Percentiles rank a stretch among this genome's conserved stretches.
Evolutionary conservation across 176 grass and related monocot genomes (phyloP).

Genomic region (Triticum monococcum): DNA sequence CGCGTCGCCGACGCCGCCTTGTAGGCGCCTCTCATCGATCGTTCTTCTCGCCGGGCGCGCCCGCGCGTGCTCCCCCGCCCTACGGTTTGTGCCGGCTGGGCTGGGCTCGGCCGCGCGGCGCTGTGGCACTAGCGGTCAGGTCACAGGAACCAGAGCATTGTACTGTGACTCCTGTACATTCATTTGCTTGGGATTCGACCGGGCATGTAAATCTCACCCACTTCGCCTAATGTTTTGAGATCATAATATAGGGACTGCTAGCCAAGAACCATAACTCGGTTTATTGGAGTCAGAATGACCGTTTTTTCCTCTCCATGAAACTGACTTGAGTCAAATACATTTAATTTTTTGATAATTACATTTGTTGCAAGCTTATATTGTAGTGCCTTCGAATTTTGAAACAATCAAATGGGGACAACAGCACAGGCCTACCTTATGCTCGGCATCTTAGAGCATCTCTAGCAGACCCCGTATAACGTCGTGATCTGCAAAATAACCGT

Average conservation of each 20-base stretch:
- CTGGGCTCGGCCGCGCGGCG: background rate
- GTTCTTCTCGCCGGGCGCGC: background rate
- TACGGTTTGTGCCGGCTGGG: background rate
- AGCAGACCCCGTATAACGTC: too few species aligned
- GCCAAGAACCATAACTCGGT: background rate
- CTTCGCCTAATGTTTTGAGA: background rate
- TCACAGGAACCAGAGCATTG: background rate
- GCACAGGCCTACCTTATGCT: too few species aligned
- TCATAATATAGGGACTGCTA: background rate
- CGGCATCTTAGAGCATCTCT: too few species aligned
- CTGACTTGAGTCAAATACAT: background rate
- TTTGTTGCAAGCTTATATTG: too few species aligned
- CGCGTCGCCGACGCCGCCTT: background rate
- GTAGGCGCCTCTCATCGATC: background rate
- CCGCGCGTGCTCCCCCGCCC: background rate
- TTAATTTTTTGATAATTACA: too few species aligned
- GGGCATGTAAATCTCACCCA: slow-evolving; percentile 22
- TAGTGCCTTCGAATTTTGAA: too few species aligned
- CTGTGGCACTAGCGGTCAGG: background rate
- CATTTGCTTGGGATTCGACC: background rate
- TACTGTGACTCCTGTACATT: background rate
- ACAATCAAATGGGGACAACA: too few species aligned
- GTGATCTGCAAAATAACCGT: too few species aligned
- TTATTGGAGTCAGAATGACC: background rate
- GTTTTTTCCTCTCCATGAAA: background rate